Evolutionary conservation across 2,329 filamentous ascomycete species (phyloP), one percentile per base, ranked within the genome.

Genomic region (Aspergillus sojae): DNA sequence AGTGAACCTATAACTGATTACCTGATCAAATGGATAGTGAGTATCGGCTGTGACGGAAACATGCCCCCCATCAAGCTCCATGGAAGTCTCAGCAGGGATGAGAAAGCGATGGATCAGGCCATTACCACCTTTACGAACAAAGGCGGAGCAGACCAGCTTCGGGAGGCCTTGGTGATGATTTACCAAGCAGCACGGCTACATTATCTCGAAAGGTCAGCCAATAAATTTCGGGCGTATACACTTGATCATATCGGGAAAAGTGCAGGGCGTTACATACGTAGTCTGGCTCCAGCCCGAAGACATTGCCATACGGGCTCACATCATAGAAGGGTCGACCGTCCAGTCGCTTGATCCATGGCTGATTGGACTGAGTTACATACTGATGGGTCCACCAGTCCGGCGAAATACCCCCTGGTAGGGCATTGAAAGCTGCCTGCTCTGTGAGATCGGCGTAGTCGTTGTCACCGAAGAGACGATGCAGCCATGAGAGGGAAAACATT

Each of bases 91-190:
- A 3, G 77, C 78, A 1, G 85, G 84, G 9, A 79, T 75, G 3
- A 88, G 80, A 1, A 87, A 73, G 0, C 79, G 79, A 69, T 88
- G 85, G 0, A 79, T 82, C 16, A 87, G 67, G 3, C 82, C 82
- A n/a, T 76, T 74, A 3, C 75, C 68, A 4, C 80, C 81, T 3
- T 78, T 71, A 11, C 68, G 70, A 6, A 82, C 79, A 73, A 80
- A 87, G 62, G 80, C 81, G 61, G 80, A 77, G 11, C 83, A 79
- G 1, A 84, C 70, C 61, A 84, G 86, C 66, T 87, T 87, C 0
- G 86, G 84, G 64, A 83, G 85, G 10, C 83, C 86, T 67, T 87
- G 84, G 1, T 81, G 82, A 66, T 87, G 84, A 62, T 88, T 88
- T 63, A 88, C 85, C 1, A 85, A 86, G 67, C 85, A 88, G 72